These are phyloP conservation scores for Cystofilobasidium capitatum DNA, from an alignment of 768 basidiomycete species.

Conservation along the genomic window DNA sequence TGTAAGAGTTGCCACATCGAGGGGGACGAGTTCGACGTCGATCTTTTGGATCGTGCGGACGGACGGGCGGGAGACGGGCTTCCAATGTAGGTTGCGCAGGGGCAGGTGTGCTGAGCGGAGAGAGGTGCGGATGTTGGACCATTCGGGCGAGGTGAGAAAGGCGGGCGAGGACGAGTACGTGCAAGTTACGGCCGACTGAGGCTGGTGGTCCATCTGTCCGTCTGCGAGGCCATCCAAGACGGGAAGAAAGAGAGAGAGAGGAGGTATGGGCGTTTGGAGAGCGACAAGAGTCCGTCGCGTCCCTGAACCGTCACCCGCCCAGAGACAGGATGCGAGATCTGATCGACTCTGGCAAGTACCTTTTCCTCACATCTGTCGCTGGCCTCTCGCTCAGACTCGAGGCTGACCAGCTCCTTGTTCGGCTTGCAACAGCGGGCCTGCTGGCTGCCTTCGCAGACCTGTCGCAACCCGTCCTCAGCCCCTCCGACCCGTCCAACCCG, in stretches of 20 bases:
- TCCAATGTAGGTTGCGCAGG: conserved; percentile 88
- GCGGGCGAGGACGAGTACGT: conserved; percentile 20
- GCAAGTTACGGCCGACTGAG: conserved; percentile 6
- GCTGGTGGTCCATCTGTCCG: too few species aligned
- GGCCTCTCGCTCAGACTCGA: background rate
- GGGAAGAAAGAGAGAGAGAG: too few species aligned
- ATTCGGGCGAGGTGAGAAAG: conserved; percentile 25
- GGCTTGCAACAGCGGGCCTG: background rate
- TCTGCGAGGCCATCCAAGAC: too few species aligned
- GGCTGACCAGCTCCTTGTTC: background rate
- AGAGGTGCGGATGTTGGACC: conserved; percentile 23
- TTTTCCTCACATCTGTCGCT: background rate
- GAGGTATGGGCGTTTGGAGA: too few species aligned
- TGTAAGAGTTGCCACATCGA: conserved; percentile 39
- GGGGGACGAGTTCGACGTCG: conserved; percentile 59
- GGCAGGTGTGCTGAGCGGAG: conserved; percentile 45
- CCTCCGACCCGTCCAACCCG: background rate
- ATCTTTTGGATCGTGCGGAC: conserved; percentile 82
- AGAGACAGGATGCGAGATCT: too few species aligned
- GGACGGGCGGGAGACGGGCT: conserved; percentile 57
- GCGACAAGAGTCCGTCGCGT: too few species aligned
- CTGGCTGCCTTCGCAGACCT: background rate
- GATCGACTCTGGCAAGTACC: background rate
- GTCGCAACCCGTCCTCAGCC: background rate
- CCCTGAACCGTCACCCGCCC: too few species aligned